Percentiles rank a stretch among this genome's conserved stretches.
Conservation (phyloP, 2,329 filamentous ascomycete species). For the Thielaviopsis euricoi region DNA sequence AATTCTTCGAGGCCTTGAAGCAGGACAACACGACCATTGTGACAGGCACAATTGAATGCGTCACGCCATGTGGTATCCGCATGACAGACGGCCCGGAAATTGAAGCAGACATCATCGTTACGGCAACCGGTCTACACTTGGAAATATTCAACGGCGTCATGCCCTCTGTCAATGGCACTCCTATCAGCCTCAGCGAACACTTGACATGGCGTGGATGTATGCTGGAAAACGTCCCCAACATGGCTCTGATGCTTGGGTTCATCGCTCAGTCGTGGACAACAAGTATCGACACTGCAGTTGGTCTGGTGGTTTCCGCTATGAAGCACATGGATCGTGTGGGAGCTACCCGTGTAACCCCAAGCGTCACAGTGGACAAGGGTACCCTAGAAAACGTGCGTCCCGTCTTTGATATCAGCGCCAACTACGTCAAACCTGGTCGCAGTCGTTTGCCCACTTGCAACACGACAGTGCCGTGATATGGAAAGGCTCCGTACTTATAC, state of each 20-base stretch:
- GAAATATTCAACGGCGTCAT: conserved; percentile 36
- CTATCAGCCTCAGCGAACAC: conserved; percentile 29
- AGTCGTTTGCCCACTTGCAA: conserved; percentile 23
- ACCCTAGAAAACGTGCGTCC: not conserved
- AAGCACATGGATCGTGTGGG: conserved; percentile 30
- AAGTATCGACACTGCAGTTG: conserved; percentile 39
- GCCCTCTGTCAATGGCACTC: conserved; percentile 36
- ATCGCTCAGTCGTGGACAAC: conserved; percentile 52
- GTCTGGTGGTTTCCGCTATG: conserved; percentile 32
- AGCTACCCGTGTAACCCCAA: conserved; percentile 27
- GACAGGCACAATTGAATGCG: conserved; percentile 34
- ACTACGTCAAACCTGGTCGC: conserved; percentile 21
- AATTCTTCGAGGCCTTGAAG: conserved; percentile 36
- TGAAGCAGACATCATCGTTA: conserved; percentile 50
- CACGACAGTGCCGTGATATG: conserved; percentile 21
- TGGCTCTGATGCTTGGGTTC: conserved; percentile 45
- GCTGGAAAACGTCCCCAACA: conserved; percentile 51
- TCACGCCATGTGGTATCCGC: conserved; percentile 30
- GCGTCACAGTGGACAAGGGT: conserved; percentile 15
- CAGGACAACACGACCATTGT: conserved; percentile 29
- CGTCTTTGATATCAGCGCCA: not conserved
- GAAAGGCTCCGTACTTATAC: conserved; percentile 12
- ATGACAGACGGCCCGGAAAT: conserved; percentile 27
- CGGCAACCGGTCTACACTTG: conserved; percentile 50
- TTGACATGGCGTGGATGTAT: conserved; percentile 49